Base-by-base conservation (phyloP, 192 early-diverging fungal genomes). In the Backusella psychrophila region DNA sequence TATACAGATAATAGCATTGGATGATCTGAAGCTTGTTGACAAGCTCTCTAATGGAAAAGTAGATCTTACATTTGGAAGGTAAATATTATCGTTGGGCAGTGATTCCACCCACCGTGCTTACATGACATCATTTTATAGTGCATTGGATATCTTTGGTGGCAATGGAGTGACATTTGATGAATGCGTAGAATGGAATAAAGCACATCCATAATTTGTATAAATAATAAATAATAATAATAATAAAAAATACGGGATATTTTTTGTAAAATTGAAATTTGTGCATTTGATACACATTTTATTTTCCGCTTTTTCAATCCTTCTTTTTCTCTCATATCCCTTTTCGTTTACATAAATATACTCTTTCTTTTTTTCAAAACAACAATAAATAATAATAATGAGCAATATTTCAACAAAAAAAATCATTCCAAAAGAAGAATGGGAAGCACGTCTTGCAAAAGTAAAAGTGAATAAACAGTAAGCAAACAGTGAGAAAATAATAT, bases 91-190 rank as follows among this genome's bases (percentile, higher is more conserved):
- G 23, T 11, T 34, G 59, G 59, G 35, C 17, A 73, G 4, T 56
- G 4, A 41, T 2, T 35, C 36, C 17, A 33, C 69, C 46, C 23
- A 33, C 38, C 7, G 11, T 3, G 7, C 38, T 39, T 17, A 44
- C 0, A 14, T 44, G 4, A 4, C 17, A 4, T 19, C 5, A 5
- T 44, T 2, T 33, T 33, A 33, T 68, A 96, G 96, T 82, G 97
- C 98, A 3, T 77, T 99, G 81, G 98, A 99, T 84, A 94, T 99
- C 21, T 99, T 99, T 90, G 98, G 98, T 66, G 98, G 98, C 9
- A 81, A 76, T 26, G 87, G 89, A 38, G 90, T 99, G 12, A 89
- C 84, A 56, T 97, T 98, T 83, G 80, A 81, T 3, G 95, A 97
- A 39, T 95, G 94, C 77, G 85, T 95, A 11, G 82, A 69, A 33